Conservation (phyloP, 2,329 filamentous ascomycete genomes). For the Curvularia sp. region DNA sequence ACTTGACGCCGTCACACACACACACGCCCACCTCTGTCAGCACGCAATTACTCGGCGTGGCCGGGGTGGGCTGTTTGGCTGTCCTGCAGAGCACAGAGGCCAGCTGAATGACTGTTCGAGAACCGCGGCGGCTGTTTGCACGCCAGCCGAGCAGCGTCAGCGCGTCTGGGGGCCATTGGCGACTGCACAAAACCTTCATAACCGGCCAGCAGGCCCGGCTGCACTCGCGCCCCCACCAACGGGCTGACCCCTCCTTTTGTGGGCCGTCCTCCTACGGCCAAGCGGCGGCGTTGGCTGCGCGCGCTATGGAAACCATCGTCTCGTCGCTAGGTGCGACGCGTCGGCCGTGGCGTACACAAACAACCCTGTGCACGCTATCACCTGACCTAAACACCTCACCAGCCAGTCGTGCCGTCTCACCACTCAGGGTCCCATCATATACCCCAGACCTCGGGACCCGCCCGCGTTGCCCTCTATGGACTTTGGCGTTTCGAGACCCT, state of each 20-base stretch:
- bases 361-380: conserved; percentile 39
- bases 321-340: conserved; percentile 46
- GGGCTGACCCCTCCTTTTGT: conserved; percentile 44
- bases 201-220: conserved; percentile 21
- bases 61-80: conserved; percentile 31
- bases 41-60: conserved; percentile 31
- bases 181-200: conserved; percentile 48
- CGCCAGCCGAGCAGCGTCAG: conserved; percentile 16
- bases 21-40: conserved; percentile 17
- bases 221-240: conserved; percentile 44
- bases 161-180: conserved; percentile 10
- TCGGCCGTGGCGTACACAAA: conserved; percentile 43
- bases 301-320: conserved; percentile 32
- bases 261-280: conserved; percentile 14
- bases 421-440: conserved; percentile 21
- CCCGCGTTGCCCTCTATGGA: conserved; percentile 39
- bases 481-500: conserved; percentile 42
- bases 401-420: conserved; percentile 7
- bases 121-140: conserved; percentile 31
- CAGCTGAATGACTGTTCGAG: conserved; percentile 44
- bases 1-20: no score
- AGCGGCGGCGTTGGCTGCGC: conserved; percentile 11
- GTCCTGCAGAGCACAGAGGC: conserved; percentile 32
- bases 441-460: conserved; percentile 27
- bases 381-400: conserved; percentile 34